phyloP scores from a whole-genome alignment of 495 filamentous ascomycete species.

The Neurospora sp. region DNA sequence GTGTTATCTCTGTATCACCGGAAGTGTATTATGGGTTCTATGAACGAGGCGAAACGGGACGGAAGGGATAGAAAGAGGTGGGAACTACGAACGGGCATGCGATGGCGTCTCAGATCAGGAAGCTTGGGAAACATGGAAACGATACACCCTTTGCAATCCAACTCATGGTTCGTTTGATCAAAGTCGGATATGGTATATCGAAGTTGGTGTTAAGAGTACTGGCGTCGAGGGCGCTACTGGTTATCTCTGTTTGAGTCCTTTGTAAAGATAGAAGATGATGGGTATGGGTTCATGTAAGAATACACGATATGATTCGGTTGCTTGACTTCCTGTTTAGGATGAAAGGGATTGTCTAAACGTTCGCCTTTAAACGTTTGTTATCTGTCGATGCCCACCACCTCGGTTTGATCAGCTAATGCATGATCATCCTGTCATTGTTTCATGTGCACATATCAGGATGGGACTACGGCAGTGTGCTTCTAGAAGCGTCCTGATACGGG shows the following conservation, averaged over 20 bases:
- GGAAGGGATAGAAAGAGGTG: background rate
- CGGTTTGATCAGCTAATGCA: background rate
- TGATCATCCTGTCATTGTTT: background rate
- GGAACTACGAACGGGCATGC: background rate
- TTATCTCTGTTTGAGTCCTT: background rate
- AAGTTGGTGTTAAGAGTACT: background rate
- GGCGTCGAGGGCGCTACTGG: background rate
- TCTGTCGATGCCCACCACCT: background rate
- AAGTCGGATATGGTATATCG: background rate
- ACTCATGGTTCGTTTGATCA: background rate
- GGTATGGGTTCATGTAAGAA: background rate
- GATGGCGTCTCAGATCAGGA: background rate
- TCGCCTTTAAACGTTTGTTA: background rate
- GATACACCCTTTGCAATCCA: background rate
- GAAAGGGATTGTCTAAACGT: background rate
- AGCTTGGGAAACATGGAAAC: background rate
- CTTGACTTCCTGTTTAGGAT: background rate
- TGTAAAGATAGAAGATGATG: background rate
- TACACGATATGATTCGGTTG: background rate
- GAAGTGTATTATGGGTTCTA: background rate
- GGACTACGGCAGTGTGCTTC: background rate
- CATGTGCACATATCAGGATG: background rate
- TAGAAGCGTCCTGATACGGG: background rate
- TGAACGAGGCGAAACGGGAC: background rate
- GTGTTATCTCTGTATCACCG: background rate